Base-by-base conservation (phyloP, 768 basidiomycete genomes). In the Lyophyllum decastes region DNA sequence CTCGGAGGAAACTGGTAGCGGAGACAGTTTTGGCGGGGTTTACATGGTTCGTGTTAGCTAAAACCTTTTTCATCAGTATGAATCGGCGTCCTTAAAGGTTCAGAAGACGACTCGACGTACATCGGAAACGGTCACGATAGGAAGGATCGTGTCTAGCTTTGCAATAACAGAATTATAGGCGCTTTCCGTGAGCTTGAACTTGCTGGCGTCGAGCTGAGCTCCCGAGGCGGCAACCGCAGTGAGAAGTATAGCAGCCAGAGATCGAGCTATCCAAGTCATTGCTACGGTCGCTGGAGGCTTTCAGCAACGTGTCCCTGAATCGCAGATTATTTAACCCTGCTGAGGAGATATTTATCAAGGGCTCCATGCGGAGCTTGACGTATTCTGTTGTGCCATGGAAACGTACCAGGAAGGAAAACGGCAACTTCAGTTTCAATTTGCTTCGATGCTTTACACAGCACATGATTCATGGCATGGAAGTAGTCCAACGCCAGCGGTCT, bases 161-260 rank as follows among this genome's bases (percentile, higher is more conserved):
- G 47, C 30, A 34, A 61, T 61, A 10, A 57, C 56, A 24, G 47
- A 24, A 21, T 57, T 61, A 14, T 25, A 45, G 34, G 45, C 50
- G 26, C 60, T 61, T 43, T 61, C 50, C 1, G 85, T 61, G 86
- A 88, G 70, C 80, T 45, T 54, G 44, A 54, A 54, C 30, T 54
- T 24, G 25, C 3, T 44, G 17, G 41, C 44, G 30, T 46, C 43
- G 9, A 54, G 41, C 19, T 43, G 9, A 21, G 30, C 52, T 2
- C 52, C 52, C 1, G 30, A 45, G 8, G 27, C 19, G 30, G 33
- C 17, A 9, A 41, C 26, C 2, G 38, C 27, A 21, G 44, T 24
- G n/a, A 54, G 19, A 40, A 54, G 11, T 12, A 27, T 9, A 3
- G 25, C 43, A 4, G 52, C 30, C 5, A 54, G 17, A 33, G 38